These are phyloP conservation scores for Trametes gibbosa DNA, from an alignment of 768 basidiomycete genomes.

Conservation along the genomic window DNA sequence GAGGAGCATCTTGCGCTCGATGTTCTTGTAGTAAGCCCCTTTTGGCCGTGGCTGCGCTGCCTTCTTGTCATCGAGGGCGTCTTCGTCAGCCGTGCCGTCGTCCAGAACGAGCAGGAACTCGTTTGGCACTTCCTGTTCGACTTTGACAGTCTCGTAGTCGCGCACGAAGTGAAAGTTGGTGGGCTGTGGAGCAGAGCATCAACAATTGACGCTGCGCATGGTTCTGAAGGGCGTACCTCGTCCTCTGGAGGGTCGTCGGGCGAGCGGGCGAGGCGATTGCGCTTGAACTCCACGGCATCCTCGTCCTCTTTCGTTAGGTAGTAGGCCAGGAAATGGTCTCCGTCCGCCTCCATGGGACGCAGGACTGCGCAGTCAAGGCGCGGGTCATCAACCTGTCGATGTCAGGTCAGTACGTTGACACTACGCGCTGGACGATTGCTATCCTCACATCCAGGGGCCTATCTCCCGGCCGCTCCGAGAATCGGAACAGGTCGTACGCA, in stretches of 20 bases:
- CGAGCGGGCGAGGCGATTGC: slow-evolving; percentile 44
- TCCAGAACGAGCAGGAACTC: slow-evolving; percentile 79
- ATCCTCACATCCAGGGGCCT: slow-evolving; percentile 57
- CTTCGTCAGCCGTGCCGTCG: slow-evolving; percentile 40
- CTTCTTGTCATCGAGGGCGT: slow-evolving; percentile 30
- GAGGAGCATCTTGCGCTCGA: slow-evolving; percentile 83
- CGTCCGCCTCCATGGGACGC: slow-evolving; percentile 84
- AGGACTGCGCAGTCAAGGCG: slow-evolving; percentile 83
- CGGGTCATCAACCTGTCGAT: slow-evolving; percentile 59
- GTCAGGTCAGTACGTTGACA: background rate
- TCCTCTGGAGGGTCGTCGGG: slow-evolving; percentile 50
- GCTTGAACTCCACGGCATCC: slow-evolving; percentile 63
- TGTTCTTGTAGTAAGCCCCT: slow-evolving; percentile 88
- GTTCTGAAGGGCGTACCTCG: slow-evolving; percentile 42
- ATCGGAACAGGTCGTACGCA: slow-evolving; percentile 83
- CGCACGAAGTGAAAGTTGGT: slow-evolving; percentile 75
- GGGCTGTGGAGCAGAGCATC: slow-evolving; percentile 38
- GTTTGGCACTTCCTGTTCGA: slow-evolving; percentile 83
- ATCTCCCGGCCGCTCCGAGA: slow-evolving; percentile 86
- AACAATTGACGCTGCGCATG: background rate
- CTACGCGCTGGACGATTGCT: no score
- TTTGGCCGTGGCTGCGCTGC: slow-evolving; percentile 32
- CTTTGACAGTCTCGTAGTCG: slow-evolving; percentile 85
- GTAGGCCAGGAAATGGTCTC: slow-evolving; percentile 84
- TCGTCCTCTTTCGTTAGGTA: slow-evolving; percentile 79